Base-by-base conservation (phyloP, 805 yeast species). In the Jamesozyma jinghongensis region DNA sequence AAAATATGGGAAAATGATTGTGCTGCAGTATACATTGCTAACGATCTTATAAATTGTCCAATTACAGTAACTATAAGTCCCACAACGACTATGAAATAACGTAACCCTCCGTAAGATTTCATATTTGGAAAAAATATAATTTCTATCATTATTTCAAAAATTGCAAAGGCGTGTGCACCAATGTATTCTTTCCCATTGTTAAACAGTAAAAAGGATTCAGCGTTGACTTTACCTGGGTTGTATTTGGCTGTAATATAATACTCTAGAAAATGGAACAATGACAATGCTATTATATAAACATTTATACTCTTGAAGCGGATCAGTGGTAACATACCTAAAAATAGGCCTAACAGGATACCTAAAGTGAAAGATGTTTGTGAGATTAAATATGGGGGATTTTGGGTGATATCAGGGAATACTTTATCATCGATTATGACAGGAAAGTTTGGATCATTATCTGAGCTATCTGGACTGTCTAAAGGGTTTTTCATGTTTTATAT, bases 11-110 rank as follows among this genome's bases (percentile, higher is more conserved):
- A 81, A 63, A 92, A 92, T 3, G 94, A 85, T 39, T 73, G 71
- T 2, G 87, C 85, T 0, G 97, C 96, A 0, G 88, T 81, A 44
- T 74, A 70, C 98, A 92, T 92, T 1, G 97, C 90, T 28, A 69
- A 38, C 1, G 90, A 71, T 40, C 98, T 70, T 3, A 76, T 53
- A 0, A 52, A 16, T 54, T 92, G 98, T 1, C 97, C 96, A 1
- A 59, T 30, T 0, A 75, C 19, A 0, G 76, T 52, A 1, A 80
- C 20, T 0, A 49, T 12, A 3, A 49, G 20, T 0, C 95, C 97
- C 1, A 67, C 0, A 0, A 38, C 3, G 38, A 67, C 52, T 31
- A 66, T 29, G 0, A 37, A 28, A 5, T 12, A 4, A 5, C 11
- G 46, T 4, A 32, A 11, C 5, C 26, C 28, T 7, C 46, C 37